These are phyloP conservation scores for Carex myosuroides DNA, from an alignment of 176 grass and related monocot genomes.

Conservation along the genomic window DNA sequence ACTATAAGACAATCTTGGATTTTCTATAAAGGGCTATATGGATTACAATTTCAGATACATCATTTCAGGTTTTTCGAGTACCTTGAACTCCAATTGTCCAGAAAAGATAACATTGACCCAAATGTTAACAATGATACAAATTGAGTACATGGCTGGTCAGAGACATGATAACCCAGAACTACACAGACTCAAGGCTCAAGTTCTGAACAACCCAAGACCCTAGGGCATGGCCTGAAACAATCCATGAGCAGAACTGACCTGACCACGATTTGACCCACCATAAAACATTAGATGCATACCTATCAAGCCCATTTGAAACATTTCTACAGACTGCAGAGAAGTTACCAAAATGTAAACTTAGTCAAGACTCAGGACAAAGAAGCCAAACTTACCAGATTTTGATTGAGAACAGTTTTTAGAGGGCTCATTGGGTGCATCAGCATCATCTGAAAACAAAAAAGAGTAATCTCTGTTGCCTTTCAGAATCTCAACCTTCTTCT, in stretches of 20 bases:
- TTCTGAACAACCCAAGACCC: background rate
- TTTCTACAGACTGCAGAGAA: background rate
- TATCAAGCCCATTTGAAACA: background rate
- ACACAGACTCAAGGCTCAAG: background rate
- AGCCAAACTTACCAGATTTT: slow-evolving; percentile 53
- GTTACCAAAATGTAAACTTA: background rate
- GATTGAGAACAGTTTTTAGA: slow-evolving; percentile 13
- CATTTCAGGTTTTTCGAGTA: background rate
- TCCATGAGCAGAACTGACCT: background rate
- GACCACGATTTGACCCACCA: background rate
- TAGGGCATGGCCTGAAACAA: background rate
- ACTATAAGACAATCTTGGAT: background rate
- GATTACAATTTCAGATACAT: background rate
- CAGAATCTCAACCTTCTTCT: slow-evolving; percentile 61
- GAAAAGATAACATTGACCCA: background rate
- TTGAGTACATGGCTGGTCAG: background rate
- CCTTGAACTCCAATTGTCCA: background rate
- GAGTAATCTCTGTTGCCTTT: slow-evolving; percentile 72
- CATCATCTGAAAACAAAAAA: slow-evolving; percentile 63
- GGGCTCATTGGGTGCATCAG: slow-evolving; percentile 26
- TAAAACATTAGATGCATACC: background rate
- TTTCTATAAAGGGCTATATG: background rate
- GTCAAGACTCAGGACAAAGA: background rate
- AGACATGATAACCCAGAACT: background rate
- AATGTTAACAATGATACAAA: background rate